phyloP scores from a whole-genome alignment of 371 early-diverging fungal species.

The Apophysomyces elegans region DNA sequence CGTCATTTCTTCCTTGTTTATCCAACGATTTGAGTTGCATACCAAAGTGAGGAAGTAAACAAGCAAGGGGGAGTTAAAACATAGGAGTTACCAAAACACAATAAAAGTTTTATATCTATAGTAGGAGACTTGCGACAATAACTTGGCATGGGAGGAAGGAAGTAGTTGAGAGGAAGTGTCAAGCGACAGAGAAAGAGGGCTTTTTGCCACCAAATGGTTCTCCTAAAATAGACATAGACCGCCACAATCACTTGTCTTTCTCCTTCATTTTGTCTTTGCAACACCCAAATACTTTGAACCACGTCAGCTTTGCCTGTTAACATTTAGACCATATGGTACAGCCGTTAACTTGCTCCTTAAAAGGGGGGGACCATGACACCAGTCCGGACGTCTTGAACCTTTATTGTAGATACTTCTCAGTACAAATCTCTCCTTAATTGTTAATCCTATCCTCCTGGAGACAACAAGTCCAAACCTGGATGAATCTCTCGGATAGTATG shows the following conservation, averaged over 20 bases:
- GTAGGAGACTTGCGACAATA: neutral
- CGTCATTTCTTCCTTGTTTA: constrained; percentile 50
- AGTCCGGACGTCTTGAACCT: no score
- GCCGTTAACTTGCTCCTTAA: neutral
- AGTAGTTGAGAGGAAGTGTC: neutral
- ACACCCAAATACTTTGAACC: neutral
- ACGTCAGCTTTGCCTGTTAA: constrained; percentile 1
- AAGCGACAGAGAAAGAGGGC: neutral
- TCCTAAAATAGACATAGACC: neutral
- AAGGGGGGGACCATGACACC: neutral
- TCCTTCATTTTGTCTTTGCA: neutral
- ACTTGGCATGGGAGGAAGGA: neutral
- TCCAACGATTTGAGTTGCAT: constrained; percentile 53
- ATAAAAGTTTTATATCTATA: neutral
- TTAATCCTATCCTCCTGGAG: no score
- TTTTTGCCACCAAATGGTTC: neutral
- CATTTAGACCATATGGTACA: neutral
- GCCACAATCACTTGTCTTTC: constrained; percentile 1
- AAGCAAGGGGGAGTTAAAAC: neutral
- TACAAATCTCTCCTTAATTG: neutral
- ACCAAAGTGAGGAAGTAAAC: constrained; percentile 39
- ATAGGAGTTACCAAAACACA: constrained; percentile 5
- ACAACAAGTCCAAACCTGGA: no score
- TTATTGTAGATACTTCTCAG: no score
- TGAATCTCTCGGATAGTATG: no score